Evolutionary conservation across 2,329 filamentous ascomycete species (phyloP).

Genomic region (Hymenoscyphus linearis): DNA sequence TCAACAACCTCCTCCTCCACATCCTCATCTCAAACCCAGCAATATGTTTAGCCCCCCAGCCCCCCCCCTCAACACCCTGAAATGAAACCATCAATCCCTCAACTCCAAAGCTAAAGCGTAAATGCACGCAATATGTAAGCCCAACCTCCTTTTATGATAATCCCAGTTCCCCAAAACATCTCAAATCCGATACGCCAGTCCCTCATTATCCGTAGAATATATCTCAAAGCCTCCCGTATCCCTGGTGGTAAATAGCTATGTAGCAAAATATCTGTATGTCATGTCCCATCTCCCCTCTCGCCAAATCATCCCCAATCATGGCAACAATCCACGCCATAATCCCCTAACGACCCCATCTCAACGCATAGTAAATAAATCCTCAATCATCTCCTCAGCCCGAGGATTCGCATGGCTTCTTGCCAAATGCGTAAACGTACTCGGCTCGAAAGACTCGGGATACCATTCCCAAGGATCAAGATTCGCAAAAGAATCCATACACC

Average conservation of each 20-base stretch:
- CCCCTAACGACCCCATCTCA: too few relatives aligned
- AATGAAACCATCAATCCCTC: too few relatives aligned
- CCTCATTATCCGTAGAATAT: not conserved
- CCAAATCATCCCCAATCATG: not conserved
- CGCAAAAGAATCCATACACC: not conserved
- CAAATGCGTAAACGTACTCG: constrained; percentile 4
- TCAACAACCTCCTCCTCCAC: not conserved
- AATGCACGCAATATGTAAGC: too few relatives aligned
- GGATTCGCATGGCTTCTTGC: constrained; percentile 1
- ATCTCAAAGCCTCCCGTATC: not conserved
- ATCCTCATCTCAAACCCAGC: too few relatives aligned
- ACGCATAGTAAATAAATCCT: not conserved
- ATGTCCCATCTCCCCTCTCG: not conserved
- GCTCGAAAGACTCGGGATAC: not conserved
- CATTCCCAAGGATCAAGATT: not conserved
- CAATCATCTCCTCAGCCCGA: not conserved
- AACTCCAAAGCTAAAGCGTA: too few relatives aligned
- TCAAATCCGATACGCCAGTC: not conserved
- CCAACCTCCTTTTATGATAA: not conserved
- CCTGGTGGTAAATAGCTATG: not conserved
- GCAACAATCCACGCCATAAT: not conserved
- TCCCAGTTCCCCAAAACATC: not conserved
- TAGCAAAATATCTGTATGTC: not conserved
- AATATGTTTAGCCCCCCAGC: not conserved
- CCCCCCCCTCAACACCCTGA: too few relatives aligned